A percentile compares a stretch with the other conserved stretches of the same genome.
phyloP scores from a whole-genome alignment of 1,284 basidiomycete species.

The Boletus calvinii region DNA sequence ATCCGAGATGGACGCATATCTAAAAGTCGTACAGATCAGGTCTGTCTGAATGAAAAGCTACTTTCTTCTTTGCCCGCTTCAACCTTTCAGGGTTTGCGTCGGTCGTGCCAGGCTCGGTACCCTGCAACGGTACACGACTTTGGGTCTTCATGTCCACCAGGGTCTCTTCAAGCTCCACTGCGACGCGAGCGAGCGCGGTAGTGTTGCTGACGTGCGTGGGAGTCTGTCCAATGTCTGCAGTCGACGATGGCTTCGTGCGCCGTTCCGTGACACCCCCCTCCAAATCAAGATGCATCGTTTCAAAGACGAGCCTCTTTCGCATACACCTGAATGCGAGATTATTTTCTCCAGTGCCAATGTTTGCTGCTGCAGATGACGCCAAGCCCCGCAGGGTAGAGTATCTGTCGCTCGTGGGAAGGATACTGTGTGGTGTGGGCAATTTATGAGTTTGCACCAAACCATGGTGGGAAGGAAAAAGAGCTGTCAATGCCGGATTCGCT shows the following conservation, averaged over 20 bases:
- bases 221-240: slow-evolving; percentile 23
- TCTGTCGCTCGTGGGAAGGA: slow-evolving; percentile 72
- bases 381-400: slow-evolving; percentile 78
- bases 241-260: slow-evolving; percentile 59
- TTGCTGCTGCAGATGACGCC: slow-evolving; percentile 48
- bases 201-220: slow-evolving; percentile 14
- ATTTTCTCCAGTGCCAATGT: slow-evolving; percentile 76
- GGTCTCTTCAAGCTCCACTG: slow-evolving; percentile 28
- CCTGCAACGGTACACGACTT: slow-evolving; percentile 1
- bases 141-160: slow-evolving; percentile 3
- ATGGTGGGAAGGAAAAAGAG: slow-evolving; percentile 79
- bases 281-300: slow-evolving; percentile 90
- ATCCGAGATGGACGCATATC: neutral
- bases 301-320: slow-evolving; percentile 83
- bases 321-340: slow-evolving; percentile 95
- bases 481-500: slow-evolving; percentile 67
- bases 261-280: slow-evolving; percentile 91
- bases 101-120: neutral
- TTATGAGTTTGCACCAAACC: slow-evolving; percentile 77
- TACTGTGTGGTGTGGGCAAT: slow-evolving; percentile 67
- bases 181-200: slow-evolving; percentile 21
- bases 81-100: slow-evolving; percentile 28
- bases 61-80: slow-evolving; percentile 62
- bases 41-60: slow-evolving; percentile 66
- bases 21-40: slow-evolving; percentile 65